Percentiles rank a stretch among this genome's conserved stretches.
These are phyloP conservation scores for Fistulina hepatica DNA, from an alignment of 1,284 basidiomycete genomes.

Conservation along the genomic window DNA sequence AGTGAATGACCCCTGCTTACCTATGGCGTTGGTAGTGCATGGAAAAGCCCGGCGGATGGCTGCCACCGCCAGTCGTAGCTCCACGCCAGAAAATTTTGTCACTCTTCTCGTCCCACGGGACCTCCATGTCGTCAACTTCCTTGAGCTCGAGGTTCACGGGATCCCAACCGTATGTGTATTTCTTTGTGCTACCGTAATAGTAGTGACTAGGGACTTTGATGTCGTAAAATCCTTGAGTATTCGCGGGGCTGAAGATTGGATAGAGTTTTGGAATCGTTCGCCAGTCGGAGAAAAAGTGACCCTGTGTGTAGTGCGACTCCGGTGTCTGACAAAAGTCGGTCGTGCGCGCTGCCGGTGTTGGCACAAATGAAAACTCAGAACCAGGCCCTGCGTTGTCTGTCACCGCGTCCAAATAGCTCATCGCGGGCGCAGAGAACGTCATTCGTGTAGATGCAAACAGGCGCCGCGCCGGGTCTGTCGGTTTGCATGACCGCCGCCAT, in stretches of 20 bases:
- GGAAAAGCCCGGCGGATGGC: slow-evolving; percentile 74
- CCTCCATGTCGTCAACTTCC: slow-evolving; percentile 71
- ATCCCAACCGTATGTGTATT: slow-evolving; percentile 88
- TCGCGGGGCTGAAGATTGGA: slow-evolving; percentile 86
- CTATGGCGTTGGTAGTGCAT: slow-evolving; percentile 83
- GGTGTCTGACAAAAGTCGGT: slow-evolving; percentile 74
- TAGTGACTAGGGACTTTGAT: slow-evolving; percentile 92
- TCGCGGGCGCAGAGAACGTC: background rate
- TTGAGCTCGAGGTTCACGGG: slow-evolving; percentile 56
- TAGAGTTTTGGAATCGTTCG: slow-evolving; percentile 75
- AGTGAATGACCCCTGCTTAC: no score
- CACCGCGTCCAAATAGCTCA: background rate
- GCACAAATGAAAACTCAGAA: slow-evolving; percentile 51
- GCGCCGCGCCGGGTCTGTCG: slow-evolving; percentile 66
- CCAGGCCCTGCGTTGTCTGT: slow-evolving; percentile 18
- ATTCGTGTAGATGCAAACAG: slow-evolving; percentile 51
- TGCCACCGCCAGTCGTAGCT: slow-evolving; percentile 87
- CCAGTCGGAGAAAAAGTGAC: slow-evolving; percentile 92
- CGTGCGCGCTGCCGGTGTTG: slow-evolving; percentile 42
- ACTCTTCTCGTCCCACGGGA: slow-evolving; percentile 69
- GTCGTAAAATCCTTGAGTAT: slow-evolving; percentile 74
- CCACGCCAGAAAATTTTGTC: slow-evolving; percentile 75
- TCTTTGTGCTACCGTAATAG: slow-evolving; percentile 69
- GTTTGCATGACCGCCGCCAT: slow-evolving; percentile 83
- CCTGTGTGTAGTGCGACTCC: slow-evolving; percentile 76